These are phyloP conservation scores for Trichoderma sp. DNA, from an alignment of 2,329 filamentous ascomycete species.

Conservation along the genomic window DNA sequence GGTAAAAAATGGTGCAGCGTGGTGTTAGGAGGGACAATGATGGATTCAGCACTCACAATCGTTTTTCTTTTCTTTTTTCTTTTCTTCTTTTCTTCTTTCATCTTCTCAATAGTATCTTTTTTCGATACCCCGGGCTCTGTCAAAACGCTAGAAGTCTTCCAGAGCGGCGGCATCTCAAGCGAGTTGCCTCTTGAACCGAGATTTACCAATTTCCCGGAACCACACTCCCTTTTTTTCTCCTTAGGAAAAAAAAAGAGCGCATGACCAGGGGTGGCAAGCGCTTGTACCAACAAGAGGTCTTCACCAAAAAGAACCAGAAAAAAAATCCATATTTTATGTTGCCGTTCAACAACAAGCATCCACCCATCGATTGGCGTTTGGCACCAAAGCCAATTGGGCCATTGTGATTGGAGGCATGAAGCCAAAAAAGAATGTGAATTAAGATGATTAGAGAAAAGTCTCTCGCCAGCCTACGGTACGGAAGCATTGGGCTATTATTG, in stretches of 20 bases:
- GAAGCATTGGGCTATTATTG: background rate
- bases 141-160: background rate
- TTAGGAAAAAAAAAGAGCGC: conserved; percentile 11
- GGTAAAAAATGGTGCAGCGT: background rate
- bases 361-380: background rate
- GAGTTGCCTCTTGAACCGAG: conserved; percentile 13
- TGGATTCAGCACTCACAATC: conserved; percentile 11
- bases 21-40: background rate
- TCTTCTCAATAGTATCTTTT: background rate
- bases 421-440: background rate
- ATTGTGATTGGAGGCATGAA: background rate
- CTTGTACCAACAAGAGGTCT: conserved; percentile 21
- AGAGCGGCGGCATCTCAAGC: conserved; percentile 8
- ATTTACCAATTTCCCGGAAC: conserved; percentile 20
- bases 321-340: background rate
- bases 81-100: background rate
- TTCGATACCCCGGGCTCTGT: conserved; percentile 17
- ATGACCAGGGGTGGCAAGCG: conserved; percentile 19
- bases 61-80: background rate
- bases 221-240: conserved; percentile 11
- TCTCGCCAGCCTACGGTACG: background rate
- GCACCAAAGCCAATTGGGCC: background rate
- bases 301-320: background rate
- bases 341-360: background rate
- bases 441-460: background rate